Evolutionary conservation across 805 yeast genomes (phyloP).

Genomic region (Zygosaccharomyces kombuchaensis): DNA sequence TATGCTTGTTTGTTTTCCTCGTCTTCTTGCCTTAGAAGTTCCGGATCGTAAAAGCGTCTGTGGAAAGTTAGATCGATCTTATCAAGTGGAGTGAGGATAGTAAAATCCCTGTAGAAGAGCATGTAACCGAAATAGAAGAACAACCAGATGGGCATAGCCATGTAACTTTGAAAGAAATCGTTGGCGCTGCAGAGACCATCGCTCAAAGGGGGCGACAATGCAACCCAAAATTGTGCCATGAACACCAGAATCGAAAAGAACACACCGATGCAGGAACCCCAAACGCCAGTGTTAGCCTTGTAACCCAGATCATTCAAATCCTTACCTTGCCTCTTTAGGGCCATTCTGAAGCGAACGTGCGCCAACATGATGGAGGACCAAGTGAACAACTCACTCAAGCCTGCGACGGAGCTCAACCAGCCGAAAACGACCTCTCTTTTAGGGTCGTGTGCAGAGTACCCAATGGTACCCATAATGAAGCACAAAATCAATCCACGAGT

Average conservation of each 20-base stretch:
- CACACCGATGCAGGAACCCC: constrained; percentile 50
- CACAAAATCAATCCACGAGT: constrained; percentile 49
- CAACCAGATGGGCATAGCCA: constrained; percentile 44
- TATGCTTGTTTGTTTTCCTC: constrained; percentile 34
- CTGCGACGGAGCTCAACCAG: constrained; percentile 58
- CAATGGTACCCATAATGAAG: constrained; percentile 50
- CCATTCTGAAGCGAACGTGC: constrained; percentile 52
- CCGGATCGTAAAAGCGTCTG: constrained; percentile 39
- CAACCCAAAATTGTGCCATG: constrained; percentile 60
- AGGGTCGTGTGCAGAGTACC: constrained; percentile 54
- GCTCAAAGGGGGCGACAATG: constrained; percentile 50
- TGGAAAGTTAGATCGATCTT: constrained; percentile 44
- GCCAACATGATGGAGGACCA: constrained; percentile 53
- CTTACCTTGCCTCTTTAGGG: constrained; percentile 48
- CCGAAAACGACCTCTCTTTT: constrained; percentile 51
- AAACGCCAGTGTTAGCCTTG: constrained; percentile 44
- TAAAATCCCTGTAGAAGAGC: constrained; percentile 39
- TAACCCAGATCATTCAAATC: constrained; percentile 46
- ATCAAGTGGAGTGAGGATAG: constrained; percentile 32
- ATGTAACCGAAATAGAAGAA: constrained; percentile 49
- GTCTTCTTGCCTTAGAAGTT: constrained; percentile 39
- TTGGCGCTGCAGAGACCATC: constrained; percentile 36
- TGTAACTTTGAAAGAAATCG: constrained; percentile 49
- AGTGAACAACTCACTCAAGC: constrained; percentile 53
- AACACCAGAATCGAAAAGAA: constrained; percentile 45